Conservation (phyloP, 441 rosid genomes). For the Biscutella auriculata region DNA sequence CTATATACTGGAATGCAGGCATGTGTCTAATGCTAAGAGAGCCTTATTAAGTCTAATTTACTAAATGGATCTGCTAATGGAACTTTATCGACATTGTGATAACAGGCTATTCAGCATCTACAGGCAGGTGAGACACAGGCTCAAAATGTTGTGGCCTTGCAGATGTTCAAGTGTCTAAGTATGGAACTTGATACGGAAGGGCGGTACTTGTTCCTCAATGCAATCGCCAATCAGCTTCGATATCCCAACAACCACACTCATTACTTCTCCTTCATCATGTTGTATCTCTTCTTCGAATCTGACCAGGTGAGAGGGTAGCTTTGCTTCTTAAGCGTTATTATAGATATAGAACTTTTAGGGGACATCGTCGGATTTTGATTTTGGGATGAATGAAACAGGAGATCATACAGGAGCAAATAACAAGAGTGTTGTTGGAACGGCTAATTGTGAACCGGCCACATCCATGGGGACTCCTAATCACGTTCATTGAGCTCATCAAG, state of each 20-base stretch:
- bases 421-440: constrained; percentile 89
- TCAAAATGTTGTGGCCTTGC: constrained; percentile 66
- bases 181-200: constrained; percentile 80
- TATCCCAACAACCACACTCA: constrained; percentile 98
- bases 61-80: background rate
- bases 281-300: constrained; percentile 65
- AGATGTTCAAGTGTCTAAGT: constrained; percentile 58
- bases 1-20: constrained; percentile 99
- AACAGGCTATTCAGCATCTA: constrained; percentile 49
- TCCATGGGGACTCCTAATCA: constrained; percentile 97
- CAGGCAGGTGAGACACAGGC: constrained; percentile 68
- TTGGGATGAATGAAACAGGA: constrained; percentile 40
- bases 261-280: constrained; percentile 87
- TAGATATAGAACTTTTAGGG: no score
- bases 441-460: constrained; percentile 90
- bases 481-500: constrained; percentile 99
- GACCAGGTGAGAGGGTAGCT: constrained; percentile 51
- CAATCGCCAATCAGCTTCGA: constrained; percentile 92
- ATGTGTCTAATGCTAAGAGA: background rate
- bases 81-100: background rate
- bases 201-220: constrained; percentile 85
- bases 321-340: background rate
- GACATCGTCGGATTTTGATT: background rate
- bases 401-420: constrained; percentile 94
- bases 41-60: background rate